Base-by-base conservation (phyloP, 2,329 filamentous ascomycete species). In the Penicillium palitans region DNA sequence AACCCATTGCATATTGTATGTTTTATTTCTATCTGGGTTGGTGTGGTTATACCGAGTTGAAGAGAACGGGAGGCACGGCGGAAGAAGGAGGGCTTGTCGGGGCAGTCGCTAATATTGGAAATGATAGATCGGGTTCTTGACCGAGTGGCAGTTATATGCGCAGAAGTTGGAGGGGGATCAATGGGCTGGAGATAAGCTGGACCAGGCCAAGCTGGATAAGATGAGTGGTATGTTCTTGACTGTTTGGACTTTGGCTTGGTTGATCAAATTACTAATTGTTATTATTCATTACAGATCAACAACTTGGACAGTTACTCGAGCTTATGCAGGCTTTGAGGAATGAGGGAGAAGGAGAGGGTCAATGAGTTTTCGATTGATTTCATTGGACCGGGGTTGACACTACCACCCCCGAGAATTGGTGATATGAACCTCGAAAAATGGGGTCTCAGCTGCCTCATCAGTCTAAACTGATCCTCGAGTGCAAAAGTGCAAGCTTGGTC, bases 81-180 rank as follows among this genome's bases (percentile, higher is more conserved):
- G 52, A 46, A 15, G 41, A 13, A 13, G n/a, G 41, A 27, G 12
- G 17, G 6, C 10, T 29, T 41, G 6, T 42, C n/a, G 42, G 17
- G 27, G n/a, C 45, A 31, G 29, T 55, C 19, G n/a, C 52, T 58
- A 42, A 61, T 29, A 29, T 10, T 45, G 1, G 27, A 9, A 9
- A 37, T 56, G 40, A 15, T 65, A 96, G 91, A 91, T 98, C 68
- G 95, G 93, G 2, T 99, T 99, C 75, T 81, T 99, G 66, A 93
- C 90, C 0, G 93, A 98, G 75, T 99, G 93, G 93, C 95, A 99
- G 75, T 79, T 91, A 52, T 99, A 98, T 72, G 93, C 92, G 2
- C 93, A 99, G 73, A 88, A 91, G 72, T 79, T 99, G 17, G 93
- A 98, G 71, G 93, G 93, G 0, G 89, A 96, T 53, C 75, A 83